Evolutionary conservation across 805 yeast species (phyloP), one percentile per base, ranked within the genome.

Genomic region (Tetrapisispora arboricola): DNA sequence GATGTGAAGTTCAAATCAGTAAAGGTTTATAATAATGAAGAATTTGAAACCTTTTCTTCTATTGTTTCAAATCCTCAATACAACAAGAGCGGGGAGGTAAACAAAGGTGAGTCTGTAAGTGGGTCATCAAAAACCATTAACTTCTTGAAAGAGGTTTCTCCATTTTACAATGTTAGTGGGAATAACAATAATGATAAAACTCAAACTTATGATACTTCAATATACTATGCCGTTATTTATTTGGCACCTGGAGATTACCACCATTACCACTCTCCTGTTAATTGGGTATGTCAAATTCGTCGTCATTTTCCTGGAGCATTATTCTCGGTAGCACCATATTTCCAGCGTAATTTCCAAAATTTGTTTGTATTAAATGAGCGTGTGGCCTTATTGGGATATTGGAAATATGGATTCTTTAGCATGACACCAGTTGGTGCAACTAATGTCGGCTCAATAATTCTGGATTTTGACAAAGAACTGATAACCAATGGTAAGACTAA

Each of bases 401-500:
- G 98, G 98, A 84, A 83, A 58, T 74, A 92, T 59, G 99, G 99
- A 0, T 92, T 92, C 54, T 92, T 92, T 66, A 81, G 94, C 49
- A 92, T 92, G 99, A 90, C 95, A 1, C 96, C 99, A 0, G 98
- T 92, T 11, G 99, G 99, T 12, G 99, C 99, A 19, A 92, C 98
- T 2, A 92, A 92, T 64, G 99, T 92, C 24, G 99, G 99, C 6
- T 82, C 94, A 53, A 92, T 92, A 49, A 79, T 82, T 44, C 72
- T 92, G 49, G 86, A 88, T 57, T 92, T 92, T 55, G 99, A 92
- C 63, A 80, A 81, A 64, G 88, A 84, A 54, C 73, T 92, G 55
- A 73, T 80, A 29, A 92, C 99, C 12, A 92, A 92, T 60, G 79
- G 77, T 25, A 70, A 72, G 34, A 78, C 54, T 38, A 44, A 48